Percentiles rank a stretch among this genome's conserved stretches.
Evolutionary conservation across 73 alveolate genomes (phyloP).

Genomic region (Paramecium tetraurelia): DNA sequence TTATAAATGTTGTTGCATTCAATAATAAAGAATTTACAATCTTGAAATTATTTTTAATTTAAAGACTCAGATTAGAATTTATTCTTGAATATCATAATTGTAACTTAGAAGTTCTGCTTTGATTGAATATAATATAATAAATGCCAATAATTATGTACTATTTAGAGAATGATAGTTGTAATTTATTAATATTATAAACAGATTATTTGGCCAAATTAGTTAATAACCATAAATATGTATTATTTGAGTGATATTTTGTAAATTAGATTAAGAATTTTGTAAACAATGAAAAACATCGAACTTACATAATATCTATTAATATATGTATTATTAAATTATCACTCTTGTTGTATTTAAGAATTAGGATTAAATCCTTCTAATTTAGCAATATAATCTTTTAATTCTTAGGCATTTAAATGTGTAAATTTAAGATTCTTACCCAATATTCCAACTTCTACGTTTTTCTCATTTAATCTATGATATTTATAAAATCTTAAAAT

Average conservation of each 20-base stretch:
- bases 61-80: too few species aligned
- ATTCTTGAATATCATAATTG: too few species aligned
- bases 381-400: background rate
- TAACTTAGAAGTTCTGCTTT: too few species aligned
- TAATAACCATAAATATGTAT: too few species aligned
- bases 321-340: background rate
- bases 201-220: too few species aligned
- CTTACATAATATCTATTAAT: background rate
- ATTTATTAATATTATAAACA: too few species aligned
- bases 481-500: background rate
- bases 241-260: background rate
- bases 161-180: too few species aligned
- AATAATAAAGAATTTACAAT: too few species aligned
- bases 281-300: background rate
- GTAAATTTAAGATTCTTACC: background rate
- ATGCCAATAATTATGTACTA: too few species aligned
- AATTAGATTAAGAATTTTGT: background rate
- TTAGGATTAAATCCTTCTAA: constrained; percentile 16
- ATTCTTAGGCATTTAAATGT: background rate
- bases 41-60: too few species aligned
- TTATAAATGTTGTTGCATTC: too few species aligned
- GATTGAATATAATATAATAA: too few species aligned
- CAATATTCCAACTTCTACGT: constrained; percentile 32
- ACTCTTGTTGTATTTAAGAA: background rate
- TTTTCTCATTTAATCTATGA: background rate